phyloP scores from a whole-genome alignment of 768 basidiomycete species.

The Rhizopogon salebrosus region DNA sequence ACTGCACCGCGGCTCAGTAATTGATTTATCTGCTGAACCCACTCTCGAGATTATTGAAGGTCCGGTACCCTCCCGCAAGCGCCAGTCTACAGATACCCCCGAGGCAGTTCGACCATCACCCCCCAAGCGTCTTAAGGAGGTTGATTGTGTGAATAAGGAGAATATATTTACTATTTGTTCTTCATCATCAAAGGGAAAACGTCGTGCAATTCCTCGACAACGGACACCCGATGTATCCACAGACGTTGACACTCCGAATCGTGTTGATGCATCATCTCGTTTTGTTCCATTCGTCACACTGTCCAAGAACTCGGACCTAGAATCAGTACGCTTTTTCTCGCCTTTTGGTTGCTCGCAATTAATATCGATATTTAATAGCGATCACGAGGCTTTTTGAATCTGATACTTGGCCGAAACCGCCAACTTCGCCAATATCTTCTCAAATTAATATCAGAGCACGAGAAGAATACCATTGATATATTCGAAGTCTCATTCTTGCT shows the following conservation, averaged over 20 bases:
- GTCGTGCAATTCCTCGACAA: constrained; percentile 6
- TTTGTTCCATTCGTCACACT: constrained; percentile 12
- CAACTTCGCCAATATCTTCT: background rate
- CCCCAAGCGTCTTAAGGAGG: constrained; percentile 29
- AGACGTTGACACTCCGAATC: constrained; percentile 17
- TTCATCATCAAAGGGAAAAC: constrained; percentile 5
- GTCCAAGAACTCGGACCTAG: background rate
- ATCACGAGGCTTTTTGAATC: background rate
- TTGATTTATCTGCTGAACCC: constrained; percentile 12
- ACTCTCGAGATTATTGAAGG: constrained; percentile 4
- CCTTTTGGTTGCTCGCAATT: background rate
- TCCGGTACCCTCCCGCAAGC: constrained; percentile 21
- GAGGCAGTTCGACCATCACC: constrained; percentile 8
- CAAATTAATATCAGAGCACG: background rate
- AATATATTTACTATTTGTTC: constrained; percentile 9
- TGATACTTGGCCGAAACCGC: background rate
- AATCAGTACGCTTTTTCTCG: background rate
- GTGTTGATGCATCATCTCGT: background rate
- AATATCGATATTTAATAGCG: background rate
- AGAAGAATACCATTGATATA: background rate
- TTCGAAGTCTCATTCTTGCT: background rate
- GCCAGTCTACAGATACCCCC: constrained; percentile 17
- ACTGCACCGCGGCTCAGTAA: constrained; percentile 5
- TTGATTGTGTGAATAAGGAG: constrained; percentile 19
- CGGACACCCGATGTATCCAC: constrained; percentile 13